phyloP scores from a whole-genome alignment of 2,329 filamentous ascomycete species.

The Colletotrichum zoysiae region DNA sequence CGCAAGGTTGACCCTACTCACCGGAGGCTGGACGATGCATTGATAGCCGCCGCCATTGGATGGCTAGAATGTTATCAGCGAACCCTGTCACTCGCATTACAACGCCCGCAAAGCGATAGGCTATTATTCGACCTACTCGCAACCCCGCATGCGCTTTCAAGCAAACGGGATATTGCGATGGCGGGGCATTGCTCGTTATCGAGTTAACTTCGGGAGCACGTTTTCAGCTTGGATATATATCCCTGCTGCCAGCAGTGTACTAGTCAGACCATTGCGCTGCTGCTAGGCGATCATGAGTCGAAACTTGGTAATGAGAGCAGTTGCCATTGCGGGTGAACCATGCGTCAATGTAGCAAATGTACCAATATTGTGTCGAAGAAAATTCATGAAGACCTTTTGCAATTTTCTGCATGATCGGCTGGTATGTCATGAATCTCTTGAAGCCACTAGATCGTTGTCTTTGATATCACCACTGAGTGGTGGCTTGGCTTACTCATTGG shows the following conservation, averaged over 20 bases:
- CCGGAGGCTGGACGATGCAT: slow-evolving; percentile 15
- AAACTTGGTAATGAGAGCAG: not conserved
- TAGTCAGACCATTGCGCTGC: not conserved
- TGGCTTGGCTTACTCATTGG: no score
- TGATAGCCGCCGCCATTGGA: not conserved
- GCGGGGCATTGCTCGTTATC: not conserved
- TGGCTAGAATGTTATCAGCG: not conserved
- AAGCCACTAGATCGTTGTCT: no score
- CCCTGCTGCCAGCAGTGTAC: not conserved
- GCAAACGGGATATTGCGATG: slow-evolving; percentile 1
- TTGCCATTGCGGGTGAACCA: not conserved
- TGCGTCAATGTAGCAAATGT: not conserved
- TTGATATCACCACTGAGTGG: no score
- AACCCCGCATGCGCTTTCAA: not conserved
- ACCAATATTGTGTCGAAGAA: not conserved
- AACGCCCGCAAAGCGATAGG: slow-evolving; percentile 28
- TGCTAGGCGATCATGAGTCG: slow-evolving; percentile 14
- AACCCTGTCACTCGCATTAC: slow-evolving; percentile 24
- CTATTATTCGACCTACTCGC: not conserved
- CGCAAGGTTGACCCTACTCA: not conserved
- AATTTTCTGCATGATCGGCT: not conserved
- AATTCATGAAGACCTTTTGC: slow-evolving; percentile 4
- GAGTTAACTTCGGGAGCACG: not conserved
- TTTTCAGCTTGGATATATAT: not conserved
- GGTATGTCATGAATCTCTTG: no score